Evolutionary conservation across 1,139 yeast genomes (phyloP), one percentile per base, ranked within the genome.

Genomic region (Suhomyces chickasaworum): DNA sequence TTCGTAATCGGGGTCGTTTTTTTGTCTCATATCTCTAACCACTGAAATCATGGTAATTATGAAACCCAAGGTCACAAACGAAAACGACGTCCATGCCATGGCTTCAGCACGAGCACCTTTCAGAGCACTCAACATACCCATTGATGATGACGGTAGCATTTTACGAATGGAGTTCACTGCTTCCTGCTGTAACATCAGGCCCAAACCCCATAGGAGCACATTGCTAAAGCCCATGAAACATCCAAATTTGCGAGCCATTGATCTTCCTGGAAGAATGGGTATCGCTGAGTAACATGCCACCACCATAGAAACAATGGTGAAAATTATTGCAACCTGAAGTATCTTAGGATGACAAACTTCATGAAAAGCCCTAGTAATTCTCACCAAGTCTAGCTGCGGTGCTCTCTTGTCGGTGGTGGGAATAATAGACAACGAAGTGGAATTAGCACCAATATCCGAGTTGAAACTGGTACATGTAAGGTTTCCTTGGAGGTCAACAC

Each of bases 181-280:
- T 40, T 84, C 83, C 53, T 83, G 84, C 42, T 78, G 77, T 70
- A 89, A 76, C 78, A 85, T 82, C 1, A 89, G 75, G 0, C 89
- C 89, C 38, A 84, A 64, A 0, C 88, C 87, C 87, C 89, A 84
- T 3, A 83, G 46, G 9, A 84, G 54, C 21, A 76, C 67, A 41
- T 75, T 60, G 0, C 68, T 46, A 0, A 74, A 64, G 4, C 78
- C 64, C 16, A 78, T 48, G 0, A 65, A 59, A 30, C 78, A 53
- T 8, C 70, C 59, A 3, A 69, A 51, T 41, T 66, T 71, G 23
- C 66, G 63, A 4, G 72, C 59, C 7, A 58, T 25, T 0, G 51
- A 15, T 48, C 74, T 77, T 8, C 69, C 67, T 0, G 89, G 88
- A 3, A 79, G 51, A 9, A 71, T 65, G 0, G 86, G 86, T 12